These are phyloP conservation scores for Aspergillus sp. DNA, from an alignment of 2,329 filamentous ascomycete genomes.

Conservation along the genomic window DNA sequence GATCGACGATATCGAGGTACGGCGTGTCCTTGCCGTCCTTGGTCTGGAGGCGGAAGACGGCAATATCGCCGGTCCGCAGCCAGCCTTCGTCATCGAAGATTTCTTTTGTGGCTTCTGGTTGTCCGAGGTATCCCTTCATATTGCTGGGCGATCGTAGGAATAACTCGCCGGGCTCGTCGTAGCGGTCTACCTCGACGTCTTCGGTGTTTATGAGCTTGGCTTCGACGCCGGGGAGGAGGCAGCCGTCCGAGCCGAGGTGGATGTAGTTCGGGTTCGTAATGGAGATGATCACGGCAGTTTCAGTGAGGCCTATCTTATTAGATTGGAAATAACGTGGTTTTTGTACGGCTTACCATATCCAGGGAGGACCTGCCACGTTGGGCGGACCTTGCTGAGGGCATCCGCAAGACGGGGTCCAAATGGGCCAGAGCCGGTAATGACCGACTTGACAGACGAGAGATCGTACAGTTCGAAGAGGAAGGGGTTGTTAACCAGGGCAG, in stretches of 20 bases:
- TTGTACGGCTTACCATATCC: neutral
- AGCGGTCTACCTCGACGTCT: neutral
- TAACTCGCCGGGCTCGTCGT: constrained; percentile 5
- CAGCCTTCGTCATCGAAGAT: constrained; percentile 63
- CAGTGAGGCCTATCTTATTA: neutral
- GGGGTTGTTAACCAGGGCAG: neutral
- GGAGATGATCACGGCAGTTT: constrained; percentile 6
- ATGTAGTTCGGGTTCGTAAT: neutral
- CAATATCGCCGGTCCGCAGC: constrained; percentile 67
- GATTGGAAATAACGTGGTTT: no score
- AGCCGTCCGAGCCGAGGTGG: neutral
- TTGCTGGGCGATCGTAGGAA: constrained; percentile 2
- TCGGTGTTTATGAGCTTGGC: constrained; percentile 1
- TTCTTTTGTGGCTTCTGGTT: constrained; percentile 66
- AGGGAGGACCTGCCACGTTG: neutral
- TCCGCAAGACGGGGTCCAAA: neutral
- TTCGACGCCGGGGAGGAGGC: neutral
- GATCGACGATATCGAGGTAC: constrained; percentile 52
- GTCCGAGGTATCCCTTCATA: constrained; percentile 67
- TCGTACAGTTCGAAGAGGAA: neutral
- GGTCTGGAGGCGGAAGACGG: constrained; percentile 39
- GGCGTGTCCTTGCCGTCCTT: neutral
- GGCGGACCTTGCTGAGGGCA: neutral
- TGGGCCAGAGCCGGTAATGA: neutral
- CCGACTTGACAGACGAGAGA: neutral